phyloP scores from a whole-genome alignment of 2,329 filamentous ascomycete genomes.

The Cladophialophora chaetospira region DNA sequence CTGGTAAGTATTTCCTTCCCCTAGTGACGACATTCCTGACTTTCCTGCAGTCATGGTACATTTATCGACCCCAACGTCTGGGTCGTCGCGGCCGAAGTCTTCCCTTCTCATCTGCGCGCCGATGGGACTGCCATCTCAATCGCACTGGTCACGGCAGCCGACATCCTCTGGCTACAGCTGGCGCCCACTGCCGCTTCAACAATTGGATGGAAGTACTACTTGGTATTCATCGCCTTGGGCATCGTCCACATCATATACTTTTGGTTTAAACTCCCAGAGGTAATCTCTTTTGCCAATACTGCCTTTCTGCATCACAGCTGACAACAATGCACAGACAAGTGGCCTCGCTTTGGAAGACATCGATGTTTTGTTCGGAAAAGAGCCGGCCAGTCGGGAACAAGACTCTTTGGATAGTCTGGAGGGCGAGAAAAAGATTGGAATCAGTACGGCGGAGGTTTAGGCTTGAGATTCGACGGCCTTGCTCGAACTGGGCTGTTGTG shows the following conservation, averaged over 20 bases:
- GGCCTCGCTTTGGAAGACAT: slow-evolving; percentile 6
- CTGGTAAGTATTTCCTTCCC: not conserved
- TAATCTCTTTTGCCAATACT: not conserved
- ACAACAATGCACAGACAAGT: not conserved
- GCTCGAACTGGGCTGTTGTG: too few relatives aligned
- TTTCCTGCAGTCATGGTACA: slow-evolving; percentile 1
- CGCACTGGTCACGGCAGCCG: slow-evolving; percentile 29
- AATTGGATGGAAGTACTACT: slow-evolving; percentile 43
- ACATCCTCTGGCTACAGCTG: slow-evolving; percentile 39
- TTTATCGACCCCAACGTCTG: slow-evolving; percentile 50
- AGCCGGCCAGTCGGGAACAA: too few relatives aligned
- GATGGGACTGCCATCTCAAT: slow-evolving; percentile 14
- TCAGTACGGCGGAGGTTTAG: too few relatives aligned
- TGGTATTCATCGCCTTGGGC: slow-evolving; percentile 40
- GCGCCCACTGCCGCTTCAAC: slow-evolving; percentile 37
- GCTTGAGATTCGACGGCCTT: too few relatives aligned
- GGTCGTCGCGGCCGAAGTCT: slow-evolving; percentile 41
- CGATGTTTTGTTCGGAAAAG: slow-evolving; percentile 1
- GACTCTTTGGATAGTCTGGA: too few relatives aligned
- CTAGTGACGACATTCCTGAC: not conserved
- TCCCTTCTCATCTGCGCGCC: slow-evolving; percentile 21
- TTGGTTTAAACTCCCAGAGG: slow-evolving; percentile 41
- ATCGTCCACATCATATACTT: slow-evolving; percentile 36
- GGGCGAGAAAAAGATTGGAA: too few relatives aligned
- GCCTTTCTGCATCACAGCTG: not conserved